Evolutionary conservation across 257 asterid species (phyloP).

Genomic region (Solanum sitiens): DNA sequence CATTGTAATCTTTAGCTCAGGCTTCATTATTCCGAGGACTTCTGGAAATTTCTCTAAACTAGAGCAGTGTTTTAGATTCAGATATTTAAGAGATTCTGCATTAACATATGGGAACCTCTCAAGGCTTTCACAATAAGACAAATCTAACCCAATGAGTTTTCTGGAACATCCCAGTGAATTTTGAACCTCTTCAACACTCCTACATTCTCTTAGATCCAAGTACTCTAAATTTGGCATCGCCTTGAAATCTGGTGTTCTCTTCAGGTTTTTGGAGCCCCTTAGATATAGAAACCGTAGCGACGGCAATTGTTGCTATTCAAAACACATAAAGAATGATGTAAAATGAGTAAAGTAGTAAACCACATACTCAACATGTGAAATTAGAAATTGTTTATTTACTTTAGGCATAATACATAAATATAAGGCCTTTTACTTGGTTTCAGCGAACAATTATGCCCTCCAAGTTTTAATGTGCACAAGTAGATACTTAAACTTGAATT

Average conservation of each 20-base stretch:
- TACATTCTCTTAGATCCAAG: not conserved
- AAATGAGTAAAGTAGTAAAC: not conserved
- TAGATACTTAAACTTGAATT: too few species aligned
- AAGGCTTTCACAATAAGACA: not conserved
- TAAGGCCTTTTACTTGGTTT: too few species aligned
- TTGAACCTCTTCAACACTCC: not conserved
- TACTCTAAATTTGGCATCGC: not conserved
- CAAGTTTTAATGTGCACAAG: too few species aligned
- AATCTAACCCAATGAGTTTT: not conserved
- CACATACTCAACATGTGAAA: not conserved
- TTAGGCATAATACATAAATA: too few species aligned
- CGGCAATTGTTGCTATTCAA: not conserved
- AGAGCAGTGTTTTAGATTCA: accelerated
- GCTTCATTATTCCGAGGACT: not conserved
- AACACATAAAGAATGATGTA: not conserved
- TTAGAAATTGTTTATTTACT: not conserved
- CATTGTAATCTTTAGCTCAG: not conserved
- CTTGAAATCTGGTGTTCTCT: not conserved
- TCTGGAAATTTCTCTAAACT: not conserved
- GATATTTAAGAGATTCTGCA: not conserved
- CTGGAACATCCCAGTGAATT: not conserved
- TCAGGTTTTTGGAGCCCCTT: not conserved
- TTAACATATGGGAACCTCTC: not conserved
- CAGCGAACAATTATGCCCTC: too few species aligned
- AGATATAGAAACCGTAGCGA: not conserved